Evolutionary conservation across 2,329 filamentous ascomycete genomes (phyloP).

Genomic region (Colletotrichum sp.): DNA sequence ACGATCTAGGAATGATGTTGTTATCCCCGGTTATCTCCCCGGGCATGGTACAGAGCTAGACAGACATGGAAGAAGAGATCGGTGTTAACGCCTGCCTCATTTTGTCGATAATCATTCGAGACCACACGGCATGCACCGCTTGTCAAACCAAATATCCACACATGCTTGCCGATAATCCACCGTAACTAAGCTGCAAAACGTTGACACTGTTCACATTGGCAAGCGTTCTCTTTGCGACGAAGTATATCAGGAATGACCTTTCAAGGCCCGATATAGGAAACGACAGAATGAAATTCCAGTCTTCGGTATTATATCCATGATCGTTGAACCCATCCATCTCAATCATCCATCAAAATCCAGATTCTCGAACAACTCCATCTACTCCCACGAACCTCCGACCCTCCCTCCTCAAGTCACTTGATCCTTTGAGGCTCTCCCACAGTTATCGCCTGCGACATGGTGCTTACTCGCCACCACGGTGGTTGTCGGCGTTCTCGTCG

Average conservation of each 20-base stretch:
- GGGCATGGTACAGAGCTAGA: background rate
- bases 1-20: background rate
- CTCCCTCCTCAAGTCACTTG: too few species aligned
- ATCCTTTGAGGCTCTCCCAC: background rate
- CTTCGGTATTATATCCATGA: background rate
- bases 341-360: rapidly evolving
- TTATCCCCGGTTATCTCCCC: background rate
- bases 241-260: background rate
- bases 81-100: too few species aligned
- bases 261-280: background rate
- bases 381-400: background rate
- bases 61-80: too few species aligned
- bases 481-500: background rate
- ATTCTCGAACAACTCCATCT: background rate
- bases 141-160: too few species aligned
- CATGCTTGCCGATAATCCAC: too few species aligned
- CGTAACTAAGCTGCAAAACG: too few species aligned
- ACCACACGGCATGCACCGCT: too few species aligned
- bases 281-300: background rate
- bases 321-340: background rate
- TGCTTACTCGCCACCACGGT: background rate
- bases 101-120: too few species aligned
- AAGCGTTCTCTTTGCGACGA: background rate
- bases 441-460: background rate
- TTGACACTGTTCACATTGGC: too few species aligned